These are phyloP conservation scores for Cucumis sativus DNA, from an alignment of 306 rosid genomes.

Conservation along the genomic window DNA sequence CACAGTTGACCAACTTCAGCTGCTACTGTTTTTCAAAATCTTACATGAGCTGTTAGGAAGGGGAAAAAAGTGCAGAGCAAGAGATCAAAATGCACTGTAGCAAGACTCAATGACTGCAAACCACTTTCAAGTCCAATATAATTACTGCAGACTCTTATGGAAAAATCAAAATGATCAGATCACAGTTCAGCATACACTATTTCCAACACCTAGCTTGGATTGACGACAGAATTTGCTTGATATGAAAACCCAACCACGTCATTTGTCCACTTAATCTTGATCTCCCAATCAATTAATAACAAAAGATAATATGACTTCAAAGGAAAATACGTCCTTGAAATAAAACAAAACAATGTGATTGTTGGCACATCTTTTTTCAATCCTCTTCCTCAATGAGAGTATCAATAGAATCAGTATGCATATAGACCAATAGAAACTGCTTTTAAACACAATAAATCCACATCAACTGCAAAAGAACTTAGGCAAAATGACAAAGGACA, in stretches of 20 bases:
- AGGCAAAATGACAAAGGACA: neutral
- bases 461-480: neutral
- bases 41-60: neutral
- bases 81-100: neutral
- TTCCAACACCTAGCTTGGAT: neutral
- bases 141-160: neutral
- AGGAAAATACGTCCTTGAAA: neutral
- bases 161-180: neutral
- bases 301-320: neutral
- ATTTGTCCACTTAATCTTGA: neutral
- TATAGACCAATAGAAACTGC: neutral
- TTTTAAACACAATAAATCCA: neutral
- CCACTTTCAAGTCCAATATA: neutral
- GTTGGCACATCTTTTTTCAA: neutral
- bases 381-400: neutral
- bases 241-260: neutral
- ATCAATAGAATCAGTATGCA: neutral
- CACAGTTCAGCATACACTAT: neutral
- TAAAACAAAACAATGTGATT: neutral
- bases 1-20: neutral
- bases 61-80: neutral
- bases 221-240: neutral
- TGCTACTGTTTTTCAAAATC: neutral
- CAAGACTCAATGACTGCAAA: neutral
- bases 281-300: neutral